Evolutionary conservation across 2,329 filamentous ascomycete species (phyloP).

Genomic region (Pezicula radicicola): DNA sequence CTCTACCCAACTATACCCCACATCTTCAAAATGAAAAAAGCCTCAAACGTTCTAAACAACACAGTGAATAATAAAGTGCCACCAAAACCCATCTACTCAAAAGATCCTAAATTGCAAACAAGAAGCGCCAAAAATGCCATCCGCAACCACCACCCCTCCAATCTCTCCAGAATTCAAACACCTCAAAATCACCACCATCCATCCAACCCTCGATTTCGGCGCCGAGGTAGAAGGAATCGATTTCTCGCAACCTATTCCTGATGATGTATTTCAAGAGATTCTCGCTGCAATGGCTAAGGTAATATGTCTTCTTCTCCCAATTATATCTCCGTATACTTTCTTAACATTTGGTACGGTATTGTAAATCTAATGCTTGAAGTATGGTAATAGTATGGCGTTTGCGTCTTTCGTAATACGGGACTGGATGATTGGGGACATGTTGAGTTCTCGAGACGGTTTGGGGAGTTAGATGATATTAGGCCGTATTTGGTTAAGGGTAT

Average conservation of each 20-base stretch:
- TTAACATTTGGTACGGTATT: background rate
- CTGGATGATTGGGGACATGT: conserved; percentile 50
- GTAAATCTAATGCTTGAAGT: conserved; percentile 30
- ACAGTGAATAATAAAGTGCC: too few relatives aligned
- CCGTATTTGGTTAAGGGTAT: background rate
- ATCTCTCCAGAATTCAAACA: too few relatives aligned
- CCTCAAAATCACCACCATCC: too few relatives aligned
- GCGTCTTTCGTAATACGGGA: conserved; percentile 46
- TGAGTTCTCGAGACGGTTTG: conserved; percentile 45
- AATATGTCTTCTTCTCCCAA: background rate
- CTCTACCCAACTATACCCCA: too few relatives aligned
- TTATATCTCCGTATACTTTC: conserved; percentile 12
- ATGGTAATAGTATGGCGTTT: conserved; percentile 47
- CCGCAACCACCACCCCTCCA: too few relatives aligned
- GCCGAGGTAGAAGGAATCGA: conserved; percentile 35
- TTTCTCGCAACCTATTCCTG: conserved; percentile 29
- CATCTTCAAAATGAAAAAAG: too few relatives aligned
- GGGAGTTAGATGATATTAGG: conserved; percentile 48
- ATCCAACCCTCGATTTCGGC: conserved; percentile 21
- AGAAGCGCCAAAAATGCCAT: too few relatives aligned
- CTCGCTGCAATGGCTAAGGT: conserved; percentile 33
- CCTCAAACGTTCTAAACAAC: too few relatives aligned
- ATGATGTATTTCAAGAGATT: conserved; percentile 33
- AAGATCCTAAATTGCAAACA: too few relatives aligned
- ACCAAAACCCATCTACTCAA: too few relatives aligned